Conservation (phyloP, 495 filamentous ascomycete genomes). For the Aspergillus campestris region DNA sequence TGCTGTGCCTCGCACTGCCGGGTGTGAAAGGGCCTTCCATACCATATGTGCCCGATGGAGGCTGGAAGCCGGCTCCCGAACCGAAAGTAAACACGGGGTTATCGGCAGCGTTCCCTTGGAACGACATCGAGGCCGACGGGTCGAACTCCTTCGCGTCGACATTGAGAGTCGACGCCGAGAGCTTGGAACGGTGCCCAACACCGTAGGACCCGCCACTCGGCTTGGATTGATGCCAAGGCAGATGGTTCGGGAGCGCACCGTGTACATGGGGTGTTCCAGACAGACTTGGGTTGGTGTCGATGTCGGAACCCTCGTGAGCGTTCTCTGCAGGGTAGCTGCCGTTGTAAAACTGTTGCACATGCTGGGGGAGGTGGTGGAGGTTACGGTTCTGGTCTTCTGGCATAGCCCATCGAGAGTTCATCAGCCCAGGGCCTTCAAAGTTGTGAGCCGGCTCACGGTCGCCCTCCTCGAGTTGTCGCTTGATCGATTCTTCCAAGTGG, state of each 20-base stretch:
- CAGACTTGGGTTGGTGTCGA: constrained; percentile 70
- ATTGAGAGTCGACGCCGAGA: constrained; percentile 72
- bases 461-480: constrained; percentile 62
- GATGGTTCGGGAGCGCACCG: constrained; percentile 22
- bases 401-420: constrained; percentile 34
- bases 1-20: constrained; percentile 23
- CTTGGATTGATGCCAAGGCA: constrained; percentile 33
- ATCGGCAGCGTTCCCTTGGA: constrained; percentile 37
- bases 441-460: constrained; percentile 29
- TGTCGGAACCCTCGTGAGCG: constrained; percentile 54
- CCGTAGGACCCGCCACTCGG: constrained; percentile 30
- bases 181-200: constrained; percentile 48
- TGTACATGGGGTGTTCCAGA: constrained; percentile 51
- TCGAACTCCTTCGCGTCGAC: constrained; percentile 85
- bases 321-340: constrained; percentile 27
- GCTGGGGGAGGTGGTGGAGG: constrained; percentile 24
- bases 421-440: constrained; percentile 25
- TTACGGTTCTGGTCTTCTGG: constrained; percentile 16
- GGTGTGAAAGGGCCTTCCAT: constrained; percentile 68
- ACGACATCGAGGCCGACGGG: constrained; percentile 54
- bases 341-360: constrained; percentile 30
- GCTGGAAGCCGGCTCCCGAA: constrained; percentile 20
- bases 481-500: constrained; percentile 65
- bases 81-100: constrained; percentile 24
- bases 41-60: constrained; percentile 43